These are phyloP conservation scores for Neodidymelliopsis sp. DNA, from an alignment of 2,329 filamentous ascomycete species.

Conservation along the genomic window DNA sequence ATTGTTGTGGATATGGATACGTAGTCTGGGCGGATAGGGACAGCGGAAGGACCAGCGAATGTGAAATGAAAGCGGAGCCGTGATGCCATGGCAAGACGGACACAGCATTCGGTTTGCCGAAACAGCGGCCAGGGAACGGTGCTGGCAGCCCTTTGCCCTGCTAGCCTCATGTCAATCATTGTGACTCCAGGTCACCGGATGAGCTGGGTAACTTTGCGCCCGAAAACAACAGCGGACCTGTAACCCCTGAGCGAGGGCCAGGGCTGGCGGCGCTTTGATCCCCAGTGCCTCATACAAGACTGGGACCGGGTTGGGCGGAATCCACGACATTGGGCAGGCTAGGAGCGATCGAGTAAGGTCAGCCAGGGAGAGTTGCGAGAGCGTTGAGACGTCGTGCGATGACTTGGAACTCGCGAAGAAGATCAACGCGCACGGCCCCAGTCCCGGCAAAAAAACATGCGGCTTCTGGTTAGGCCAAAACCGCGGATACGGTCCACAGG, in stretches of 20 bases:
- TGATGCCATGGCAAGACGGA: slow-evolving; percentile 36
- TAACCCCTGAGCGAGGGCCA: slow-evolving; percentile 48
- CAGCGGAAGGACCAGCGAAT: slow-evolving; percentile 47
- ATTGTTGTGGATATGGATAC: slow-evolving; percentile 48
- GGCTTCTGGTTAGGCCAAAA: slow-evolving; percentile 33
- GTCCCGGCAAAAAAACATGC: slow-evolving; percentile 31
- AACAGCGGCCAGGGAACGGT: slow-evolving; percentile 31
- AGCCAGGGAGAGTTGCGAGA: slow-evolving; percentile 41
- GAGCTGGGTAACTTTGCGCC: slow-evolving; percentile 28
- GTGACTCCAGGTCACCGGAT: slow-evolving; percentile 42
- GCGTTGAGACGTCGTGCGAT: slow-evolving; percentile 43
- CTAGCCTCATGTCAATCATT: slow-evolving; percentile 31
- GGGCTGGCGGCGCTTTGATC: slow-evolving; percentile 42
- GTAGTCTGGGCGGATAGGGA: slow-evolving; percentile 47
- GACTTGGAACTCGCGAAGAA: slow-evolving; percentile 43
- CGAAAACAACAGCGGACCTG: slow-evolving; percentile 27
- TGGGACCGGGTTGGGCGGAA: slow-evolving; percentile 43
- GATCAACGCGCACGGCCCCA: slow-evolving; percentile 44
- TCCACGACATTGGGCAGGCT: slow-evolving; percentile 45
- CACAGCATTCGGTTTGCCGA: slow-evolving; percentile 32
- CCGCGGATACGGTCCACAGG: slow-evolving; percentile 37
- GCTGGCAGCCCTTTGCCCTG: slow-evolving; percentile 37
- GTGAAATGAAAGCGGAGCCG: slow-evolving; percentile 40
- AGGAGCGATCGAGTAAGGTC: slow-evolving; percentile 41
- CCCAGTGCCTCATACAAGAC: slow-evolving; percentile 28